A percentile compares a stretch with the other conserved stretches of the same genome.
phyloP scores from a whole-genome alignment of 208 protist species.

The Herpetomonas tarakana region DNA sequence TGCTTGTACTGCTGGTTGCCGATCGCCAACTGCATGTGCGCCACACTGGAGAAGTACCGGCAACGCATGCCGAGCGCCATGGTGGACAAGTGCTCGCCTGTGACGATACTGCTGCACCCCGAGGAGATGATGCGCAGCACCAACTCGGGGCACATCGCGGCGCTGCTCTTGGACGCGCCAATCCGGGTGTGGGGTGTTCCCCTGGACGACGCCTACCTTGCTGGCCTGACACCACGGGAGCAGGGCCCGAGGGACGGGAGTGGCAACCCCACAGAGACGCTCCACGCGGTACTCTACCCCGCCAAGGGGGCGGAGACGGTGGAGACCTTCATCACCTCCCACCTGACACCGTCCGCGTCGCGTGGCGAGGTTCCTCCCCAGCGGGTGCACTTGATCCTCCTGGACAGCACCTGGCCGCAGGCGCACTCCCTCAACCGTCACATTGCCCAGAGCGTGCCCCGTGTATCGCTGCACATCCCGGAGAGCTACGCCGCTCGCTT shows the following conservation, averaged over 20 bases:
- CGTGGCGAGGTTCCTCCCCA: not conserved
- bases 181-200: constrained; percentile 71
- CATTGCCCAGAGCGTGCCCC: constrained; percentile 47
- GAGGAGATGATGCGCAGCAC: constrained; percentile 83
- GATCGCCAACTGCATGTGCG: constrained; percentile 57
- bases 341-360: not conserved
- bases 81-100: constrained; percentile 20
- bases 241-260: not conserved
- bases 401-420: constrained; percentile 83
- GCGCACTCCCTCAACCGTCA: constrained; percentile 72
- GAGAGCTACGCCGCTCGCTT: constrained; percentile 65
- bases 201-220: constrained; percentile 54
- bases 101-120: constrained; percentile 76
- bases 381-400: constrained; percentile 60
- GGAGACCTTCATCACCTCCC: not conserved
- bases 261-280: not conserved
- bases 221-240: constrained; percentile 7
- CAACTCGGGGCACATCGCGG: constrained; percentile 82
- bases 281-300: constrained; percentile 13
- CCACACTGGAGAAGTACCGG: constrained; percentile 38
- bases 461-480: constrained; percentile 48
- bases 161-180: constrained; percentile 62
- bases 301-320: constrained; percentile 1
- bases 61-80: constrained; percentile 20
- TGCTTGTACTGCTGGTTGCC: constrained; percentile 86